A percentile compares a stretch with the other conserved stretches of the same genome.
These are phyloP conservation scores for Naganishia onofrii DNA, from an alignment of 768 basidiomycete species.

Conservation along the genomic window DNA sequence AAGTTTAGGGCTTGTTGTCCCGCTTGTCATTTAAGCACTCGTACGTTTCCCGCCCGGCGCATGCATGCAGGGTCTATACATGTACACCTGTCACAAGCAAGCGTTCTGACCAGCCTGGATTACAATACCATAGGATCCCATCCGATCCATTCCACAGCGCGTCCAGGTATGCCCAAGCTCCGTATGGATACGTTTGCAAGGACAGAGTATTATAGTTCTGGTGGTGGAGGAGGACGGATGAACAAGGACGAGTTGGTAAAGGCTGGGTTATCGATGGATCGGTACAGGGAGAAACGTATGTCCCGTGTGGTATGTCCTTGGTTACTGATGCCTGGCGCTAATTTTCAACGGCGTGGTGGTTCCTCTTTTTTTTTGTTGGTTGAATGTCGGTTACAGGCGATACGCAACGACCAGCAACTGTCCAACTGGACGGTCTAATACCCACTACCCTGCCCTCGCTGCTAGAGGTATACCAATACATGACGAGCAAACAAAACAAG, in stretches of 20 bases:
- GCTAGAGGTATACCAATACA: constrained; percentile 25
- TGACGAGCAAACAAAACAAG: constrained; percentile 26
- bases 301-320: no score
- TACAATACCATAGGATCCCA: constrained; percentile 15
- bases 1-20: constrained; percentile 28
- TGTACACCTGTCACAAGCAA: not conserved
- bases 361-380: no score
- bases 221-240: no score
- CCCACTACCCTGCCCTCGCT: constrained; percentile 30
- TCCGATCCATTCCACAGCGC: constrained; percentile 30
- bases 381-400: not conserved
- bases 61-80: no score
- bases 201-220: constrained; percentile 20
- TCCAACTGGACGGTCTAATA: not conserved
- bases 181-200: constrained; percentile 14
- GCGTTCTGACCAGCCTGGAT: not conserved
- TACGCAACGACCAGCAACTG: not conserved
- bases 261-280: constrained; percentile 14
- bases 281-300: constrained; percentile 4
- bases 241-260: not conserved
- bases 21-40: constrained; percentile 26
- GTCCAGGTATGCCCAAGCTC: not conserved
- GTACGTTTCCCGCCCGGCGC: constrained; percentile 13
- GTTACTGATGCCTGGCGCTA: no score
- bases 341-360: no score